Evolutionary conservation across 2,329 filamentous ascomycete genomes (phyloP).

Genomic region (Microcyclospora tardicrescens): DNA sequence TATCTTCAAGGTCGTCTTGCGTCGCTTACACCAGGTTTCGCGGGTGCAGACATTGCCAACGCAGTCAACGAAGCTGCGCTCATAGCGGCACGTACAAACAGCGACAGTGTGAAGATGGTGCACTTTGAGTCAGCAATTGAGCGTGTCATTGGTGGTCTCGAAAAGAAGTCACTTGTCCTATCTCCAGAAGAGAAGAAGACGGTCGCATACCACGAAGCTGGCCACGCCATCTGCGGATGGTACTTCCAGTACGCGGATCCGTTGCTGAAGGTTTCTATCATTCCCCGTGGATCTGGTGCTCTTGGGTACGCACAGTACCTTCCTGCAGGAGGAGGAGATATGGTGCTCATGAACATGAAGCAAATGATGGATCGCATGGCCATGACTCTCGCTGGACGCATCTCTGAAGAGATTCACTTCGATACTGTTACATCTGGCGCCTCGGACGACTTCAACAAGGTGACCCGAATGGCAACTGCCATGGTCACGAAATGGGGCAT

Average conservation of each 20-base stretch:
- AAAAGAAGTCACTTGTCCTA: constrained; percentile 93
- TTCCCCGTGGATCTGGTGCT: constrained; percentile 85
- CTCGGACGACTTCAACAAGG: constrained; percentile 96
- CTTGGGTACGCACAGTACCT: constrained; percentile 95
- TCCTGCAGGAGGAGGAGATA: constrained; percentile 77
- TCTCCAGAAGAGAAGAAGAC: constrained; percentile 89
- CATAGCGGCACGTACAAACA: constrained; percentile 75
- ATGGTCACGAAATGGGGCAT: constrained; percentile 99
- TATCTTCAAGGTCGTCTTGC: constrained; percentile 78
- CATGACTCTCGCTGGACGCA: constrained; percentile 92
- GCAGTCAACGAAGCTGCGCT: constrained; percentile 95
- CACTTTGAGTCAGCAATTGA: constrained; percentile 98
- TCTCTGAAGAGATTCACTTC: constrained; percentile 94
- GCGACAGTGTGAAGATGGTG: constrained; percentile 66
- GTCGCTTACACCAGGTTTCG: constrained; percentile 89
- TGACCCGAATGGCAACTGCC: constrained; percentile 83
- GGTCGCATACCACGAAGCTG: constrained; percentile 95
- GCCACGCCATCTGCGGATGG: constrained; percentile 97
- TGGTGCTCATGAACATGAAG: constrained; percentile 88
- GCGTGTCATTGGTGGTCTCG: constrained; percentile 86
- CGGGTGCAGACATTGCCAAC: constrained; percentile 95
- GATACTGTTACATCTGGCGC: constrained; percentile 90
- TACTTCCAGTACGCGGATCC: constrained; percentile 95
- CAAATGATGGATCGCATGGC: constrained; percentile 99
- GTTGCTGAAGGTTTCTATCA: constrained; percentile 95